Base-by-base conservation (phyloP, 2,329 filamentous ascomycete species). In the Nemania sp. region DNA sequence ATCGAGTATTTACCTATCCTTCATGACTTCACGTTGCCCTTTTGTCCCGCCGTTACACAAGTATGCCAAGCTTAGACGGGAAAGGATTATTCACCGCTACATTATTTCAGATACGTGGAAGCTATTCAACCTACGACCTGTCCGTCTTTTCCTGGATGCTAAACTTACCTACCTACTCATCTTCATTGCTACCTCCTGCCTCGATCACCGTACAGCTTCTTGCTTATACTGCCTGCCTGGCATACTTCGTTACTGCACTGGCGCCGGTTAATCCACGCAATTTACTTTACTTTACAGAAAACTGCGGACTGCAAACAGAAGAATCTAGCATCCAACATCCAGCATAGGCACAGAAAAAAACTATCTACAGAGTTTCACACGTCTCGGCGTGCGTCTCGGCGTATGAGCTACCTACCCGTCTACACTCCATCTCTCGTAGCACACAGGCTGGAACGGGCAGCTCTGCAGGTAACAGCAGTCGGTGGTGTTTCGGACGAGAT, bases 371-470 rank as follows among this genome's bases (percentile, higher is more conserved):
- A 35, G 49, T 52, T 56, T 52, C 49, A 64, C 61, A 52, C 65
- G n/a, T 55, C 60, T 67, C 65, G 60, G 65, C 61, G 55, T 60
- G 61, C 64, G 52, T 65, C 61, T 68, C 62, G 61, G 62, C 56
- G 43, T 65, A 51, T 26, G 49, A 52, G 55, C 65, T 51, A 24
- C 52, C 26, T 35, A 35, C 54, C 53, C n/a, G 20, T 3, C 38
- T 38, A 26, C 53, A 24, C 29, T 58, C 32, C 24, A n/a, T 41
- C 53, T 54, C 53, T n/a, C 27, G 41, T 57, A 41, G 35, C 27
- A 49, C 45, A 49, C 45, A 49, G 24, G 6, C 29, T 10, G 22
- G 29, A 26, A 27, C 29, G 13, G 13, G 53, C 53, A 38, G 20
- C 20, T 41, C 53, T 67, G 61, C 57, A 65, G 64, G 64, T 67